A percentile compares a stretch with the other conserved stretches of the same genome.
phyloP scores from a whole-genome alignment of 1,139 yeast species.

The Suhomyces chickasaworum region DNA sequence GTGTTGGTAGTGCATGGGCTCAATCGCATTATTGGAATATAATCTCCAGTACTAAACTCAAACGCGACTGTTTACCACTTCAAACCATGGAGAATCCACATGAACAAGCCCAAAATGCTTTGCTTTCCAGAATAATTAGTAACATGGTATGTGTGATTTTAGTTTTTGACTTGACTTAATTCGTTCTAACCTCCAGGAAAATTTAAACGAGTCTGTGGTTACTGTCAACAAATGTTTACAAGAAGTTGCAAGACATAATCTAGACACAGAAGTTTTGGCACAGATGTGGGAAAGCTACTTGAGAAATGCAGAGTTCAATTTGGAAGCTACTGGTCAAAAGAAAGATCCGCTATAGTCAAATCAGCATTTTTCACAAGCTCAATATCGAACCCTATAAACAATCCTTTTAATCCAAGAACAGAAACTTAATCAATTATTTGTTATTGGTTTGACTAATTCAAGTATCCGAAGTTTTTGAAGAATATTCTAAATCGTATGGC shows the following conservation, averaged over 20 bases:
- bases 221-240: conserved; percentile 62
- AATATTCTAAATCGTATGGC: too few species aligned
- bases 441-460: too few species aligned
- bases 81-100: conserved; percentile 80
- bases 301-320: conserved; percentile 68
- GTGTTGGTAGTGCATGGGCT: background rate
- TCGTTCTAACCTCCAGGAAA: conserved; percentile 42
- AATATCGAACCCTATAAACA: too few species aligned
- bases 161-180: background rate
- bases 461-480: too few species aligned
- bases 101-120: conserved; percentile 79
- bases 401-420: too few species aligned
- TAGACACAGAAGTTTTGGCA: conserved; percentile 71
- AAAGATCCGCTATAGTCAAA: conserved; percentile 49
- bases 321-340: conserved; percentile 69
- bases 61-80: background rate
- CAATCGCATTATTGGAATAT: background rate
- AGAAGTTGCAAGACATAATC: conserved; percentile 65
- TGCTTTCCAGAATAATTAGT: conserved; percentile 72
- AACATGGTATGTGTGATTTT: conserved; percentile 59
- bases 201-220: conserved; percentile 69
- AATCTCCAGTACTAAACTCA: too few species aligned
- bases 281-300: conserved; percentile 84
- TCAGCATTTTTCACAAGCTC: too few species aligned
- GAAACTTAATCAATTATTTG: too few species aligned